Evolutionary conservation across 1,139 yeast species (phyloP).

Genomic region (Magnusiomyces suaveolens): DNA sequence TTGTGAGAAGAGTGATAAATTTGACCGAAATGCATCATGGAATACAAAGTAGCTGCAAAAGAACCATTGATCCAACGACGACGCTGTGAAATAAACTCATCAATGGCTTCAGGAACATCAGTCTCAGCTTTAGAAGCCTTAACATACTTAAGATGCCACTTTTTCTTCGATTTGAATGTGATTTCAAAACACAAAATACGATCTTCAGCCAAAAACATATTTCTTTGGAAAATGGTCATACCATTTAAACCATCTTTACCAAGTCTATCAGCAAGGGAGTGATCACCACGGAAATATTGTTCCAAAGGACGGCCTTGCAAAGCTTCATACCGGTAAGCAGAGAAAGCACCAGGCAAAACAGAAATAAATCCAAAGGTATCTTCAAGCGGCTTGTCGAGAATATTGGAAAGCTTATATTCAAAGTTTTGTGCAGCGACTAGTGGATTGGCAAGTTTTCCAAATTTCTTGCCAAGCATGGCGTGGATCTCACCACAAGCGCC

Average conservation of each 20-base stretch:
- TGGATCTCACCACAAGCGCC: constrained; percentile 94
- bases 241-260: constrained; percentile 42
- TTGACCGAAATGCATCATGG: constrained; percentile 61
- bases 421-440: constrained; percentile 87
- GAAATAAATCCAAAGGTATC: constrained; percentile 81
- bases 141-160: constrained; percentile 83
- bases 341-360: constrained; percentile 88
- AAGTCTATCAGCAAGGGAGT: constrained; percentile 38
- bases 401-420: constrained; percentile 87
- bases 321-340: constrained; percentile 79
- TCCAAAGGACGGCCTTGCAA: constrained; percentile 72
- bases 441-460: constrained; percentile 60
- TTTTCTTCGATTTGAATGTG: constrained; percentile 65
- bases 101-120: constrained; percentile 82
- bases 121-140: constrained; percentile 90
- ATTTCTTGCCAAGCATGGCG: constrained; percentile 75
- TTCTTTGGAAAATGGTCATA: constrained; percentile 70
- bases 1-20: constrained; percentile 78
- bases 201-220: constrained; percentile 94
- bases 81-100: constrained; percentile 83
- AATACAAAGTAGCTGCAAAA: constrained; percentile 85
- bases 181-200: constrained; percentile 90
- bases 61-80: constrained; percentile 97
- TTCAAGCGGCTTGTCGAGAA: constrained; percentile 83
- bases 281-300: constrained; percentile 89